phyloP scores from a whole-genome alignment of 148 eudicot species.

The Fagopyrum esculentum region DNA sequence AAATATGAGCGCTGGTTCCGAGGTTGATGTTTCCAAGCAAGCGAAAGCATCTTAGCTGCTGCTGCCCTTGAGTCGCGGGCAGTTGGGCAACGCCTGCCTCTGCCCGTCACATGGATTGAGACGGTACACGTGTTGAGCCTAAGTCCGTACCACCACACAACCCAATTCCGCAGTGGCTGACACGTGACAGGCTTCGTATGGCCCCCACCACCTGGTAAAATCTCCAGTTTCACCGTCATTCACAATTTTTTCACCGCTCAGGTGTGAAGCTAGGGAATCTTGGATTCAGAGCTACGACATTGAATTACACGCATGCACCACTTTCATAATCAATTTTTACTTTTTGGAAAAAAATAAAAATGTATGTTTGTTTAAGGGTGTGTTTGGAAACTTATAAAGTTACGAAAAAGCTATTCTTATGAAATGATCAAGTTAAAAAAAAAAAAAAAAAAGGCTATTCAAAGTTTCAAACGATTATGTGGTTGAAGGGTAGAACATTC shows the following conservation, averaged over 20 bases:
- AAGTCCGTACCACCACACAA: not conserved
- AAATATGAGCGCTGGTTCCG: not conserved
- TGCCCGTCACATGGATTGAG: slow-evolving; percentile 6
- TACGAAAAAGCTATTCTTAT: too few species aligned
- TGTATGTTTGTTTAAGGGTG: too few species aligned
- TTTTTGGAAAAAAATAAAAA: not conserved
- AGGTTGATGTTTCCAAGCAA: slow-evolving; percentile 10
- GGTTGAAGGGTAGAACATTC: too few species aligned
- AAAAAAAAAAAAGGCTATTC: too few species aligned
- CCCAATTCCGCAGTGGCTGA: not conserved
- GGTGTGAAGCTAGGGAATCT: not conserved
- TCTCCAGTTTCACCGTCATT: not conserved
- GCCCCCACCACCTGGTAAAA: not conserved
- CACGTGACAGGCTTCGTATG: not conserved
- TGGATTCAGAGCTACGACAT: not conserved
- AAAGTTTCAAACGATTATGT: too few species aligned
- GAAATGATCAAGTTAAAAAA: too few species aligned
- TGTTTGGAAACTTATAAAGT: too few species aligned
- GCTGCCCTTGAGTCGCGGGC: not conserved
- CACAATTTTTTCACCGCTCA: not conserved
- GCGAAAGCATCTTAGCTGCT: not conserved
- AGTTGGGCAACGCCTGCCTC: not conserved
- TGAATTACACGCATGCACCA: not conserved
- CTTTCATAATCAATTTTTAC: not conserved
- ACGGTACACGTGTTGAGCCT: not conserved